Evolutionary conservation across 2,329 filamentous ascomycete genomes (phyloP).

Genomic region (Pyrenochaeta sp.): DNA sequence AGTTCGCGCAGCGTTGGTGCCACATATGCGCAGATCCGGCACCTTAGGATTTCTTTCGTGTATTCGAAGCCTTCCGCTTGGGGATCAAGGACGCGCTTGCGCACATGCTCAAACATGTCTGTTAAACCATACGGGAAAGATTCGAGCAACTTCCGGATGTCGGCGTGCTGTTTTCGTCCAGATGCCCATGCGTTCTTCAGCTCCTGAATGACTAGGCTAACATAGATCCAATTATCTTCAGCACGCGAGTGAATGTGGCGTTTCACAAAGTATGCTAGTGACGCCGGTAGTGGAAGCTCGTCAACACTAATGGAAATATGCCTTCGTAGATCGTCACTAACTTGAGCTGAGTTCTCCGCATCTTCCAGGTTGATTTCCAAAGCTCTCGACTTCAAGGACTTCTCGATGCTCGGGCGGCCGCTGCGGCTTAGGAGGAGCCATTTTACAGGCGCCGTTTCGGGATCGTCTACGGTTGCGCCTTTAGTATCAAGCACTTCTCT

Average conservation of each 20-base stretch:
- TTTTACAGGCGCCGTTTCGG: slow-evolving; percentile 19
- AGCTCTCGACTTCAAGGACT: slow-evolving; percentile 18
- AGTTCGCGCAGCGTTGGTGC: slow-evolving; percentile 34
- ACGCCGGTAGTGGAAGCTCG: slow-evolving; percentile 19
- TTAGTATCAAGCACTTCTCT: slow-evolving; percentile 2
- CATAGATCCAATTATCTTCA: slow-evolving; percentile 33
- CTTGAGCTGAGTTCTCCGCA: slow-evolving; percentile 19
- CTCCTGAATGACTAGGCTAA: slow-evolving; percentile 32
- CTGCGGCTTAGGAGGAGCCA: slow-evolving; percentile 29
- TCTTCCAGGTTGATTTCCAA: slow-evolving; percentile 30
- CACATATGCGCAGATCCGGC: slow-evolving; percentile 22
- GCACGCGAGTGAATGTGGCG: slow-evolving; percentile 30
- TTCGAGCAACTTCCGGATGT: slow-evolving; percentile 29
- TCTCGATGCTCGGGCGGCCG: slow-evolving; percentile 30
- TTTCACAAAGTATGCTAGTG: slow-evolving; percentile 33
- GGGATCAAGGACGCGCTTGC: slow-evolving; percentile 25
- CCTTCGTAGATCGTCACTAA: slow-evolving; percentile 25
- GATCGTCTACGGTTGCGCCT: neutral
- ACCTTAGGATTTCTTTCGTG: slow-evolving; percentile 35
- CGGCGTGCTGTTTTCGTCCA: slow-evolving; percentile 17
- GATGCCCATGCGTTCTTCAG: slow-evolving; percentile 27
- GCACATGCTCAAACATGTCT: slow-evolving; percentile 34
- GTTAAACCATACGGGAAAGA: slow-evolving; percentile 34
- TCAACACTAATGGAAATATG: slow-evolving; percentile 28
- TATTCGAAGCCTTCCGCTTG: slow-evolving; percentile 28